These are phyloP conservation scores for Spathaspora arborariae DNA, from an alignment of 805 yeast genomes.

Conservation along the genomic window DNA sequence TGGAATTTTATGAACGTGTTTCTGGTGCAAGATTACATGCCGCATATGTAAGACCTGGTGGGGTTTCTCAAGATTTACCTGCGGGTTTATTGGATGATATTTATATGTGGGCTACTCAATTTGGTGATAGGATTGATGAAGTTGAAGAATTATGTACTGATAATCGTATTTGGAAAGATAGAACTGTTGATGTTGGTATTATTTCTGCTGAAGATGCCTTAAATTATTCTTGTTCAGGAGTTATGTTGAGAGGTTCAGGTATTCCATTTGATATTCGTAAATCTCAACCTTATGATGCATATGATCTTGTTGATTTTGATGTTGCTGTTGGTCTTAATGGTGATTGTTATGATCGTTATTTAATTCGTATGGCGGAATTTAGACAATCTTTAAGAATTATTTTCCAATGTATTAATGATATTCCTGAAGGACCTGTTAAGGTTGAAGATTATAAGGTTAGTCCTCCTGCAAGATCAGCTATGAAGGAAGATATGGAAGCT, in stretches of 20 bases:
- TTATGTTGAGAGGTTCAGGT: constrained; percentile 90
- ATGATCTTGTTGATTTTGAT: constrained; percentile 81
- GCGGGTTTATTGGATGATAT: constrained; percentile 84
- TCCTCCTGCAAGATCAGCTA: constrained; percentile 75
- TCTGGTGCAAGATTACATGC: constrained; percentile 88
- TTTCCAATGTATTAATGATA: constrained; percentile 84
- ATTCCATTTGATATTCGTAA: constrained; percentile 83
- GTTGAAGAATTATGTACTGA: constrained; percentile 86
- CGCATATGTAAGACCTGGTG: constrained; percentile 89
- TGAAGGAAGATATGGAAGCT: constrained; percentile 93
- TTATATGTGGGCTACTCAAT: constrained; percentile 95
- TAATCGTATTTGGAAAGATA: constrained; percentile 88
- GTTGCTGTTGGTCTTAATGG: constrained; percentile 84
- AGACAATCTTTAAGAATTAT: constrained; percentile 87
- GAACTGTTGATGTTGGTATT: constrained; percentile 77
- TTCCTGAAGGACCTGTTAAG: constrained; percentile 90
- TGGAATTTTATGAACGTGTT: constrained; percentile 90
- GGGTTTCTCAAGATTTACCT: constrained; percentile 85
- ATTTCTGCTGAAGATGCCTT: constrained; percentile 85
- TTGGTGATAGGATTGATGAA: constrained; percentile 89
- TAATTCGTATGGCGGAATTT: constrained; percentile 87
- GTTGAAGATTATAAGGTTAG: constrained; percentile 84
- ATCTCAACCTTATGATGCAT: constrained; percentile 87
- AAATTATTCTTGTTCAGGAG: constrained; percentile 77
- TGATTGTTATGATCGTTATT: constrained; percentile 88